These are phyloP conservation scores for Thymus mandschuricus DNA, from an alignment of 257 asterid genomes.

Conservation along the genomic window DNA sequence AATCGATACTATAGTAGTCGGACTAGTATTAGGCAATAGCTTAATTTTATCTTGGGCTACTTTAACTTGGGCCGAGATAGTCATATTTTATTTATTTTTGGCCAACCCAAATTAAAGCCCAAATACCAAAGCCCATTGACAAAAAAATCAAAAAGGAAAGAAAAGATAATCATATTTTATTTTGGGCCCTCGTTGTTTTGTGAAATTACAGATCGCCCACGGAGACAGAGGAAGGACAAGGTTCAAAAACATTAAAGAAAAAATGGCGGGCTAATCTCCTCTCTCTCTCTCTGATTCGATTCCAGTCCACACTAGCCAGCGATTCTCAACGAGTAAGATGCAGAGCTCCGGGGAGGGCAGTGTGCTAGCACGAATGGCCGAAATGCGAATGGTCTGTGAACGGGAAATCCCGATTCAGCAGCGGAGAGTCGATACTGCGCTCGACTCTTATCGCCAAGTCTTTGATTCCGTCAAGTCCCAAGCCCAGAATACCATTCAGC, in stretches of 20 bases:
- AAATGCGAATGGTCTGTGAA: slow-evolving; percentile 60
- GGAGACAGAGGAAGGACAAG: neutral
- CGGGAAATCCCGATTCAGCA: slow-evolving; percentile 69
- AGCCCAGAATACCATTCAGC: slow-evolving; percentile 62
- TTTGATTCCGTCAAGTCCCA: slow-evolving; percentile 50
- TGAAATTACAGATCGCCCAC: slow-evolving; percentile 1
- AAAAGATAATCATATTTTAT: too few relatives aligned
- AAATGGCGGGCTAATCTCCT: slow-evolving; percentile 57
- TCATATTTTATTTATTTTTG: too few relatives aligned
- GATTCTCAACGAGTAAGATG: slow-evolving; percentile 38
- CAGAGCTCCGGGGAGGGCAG: slow-evolving; percentile 42
- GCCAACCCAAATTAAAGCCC: too few relatives aligned
- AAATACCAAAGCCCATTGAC: too few relatives aligned
- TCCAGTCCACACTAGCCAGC: neutral
- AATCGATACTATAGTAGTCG: too few relatives aligned
- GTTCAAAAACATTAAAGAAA: slow-evolving; percentile 27
- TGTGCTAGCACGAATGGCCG: slow-evolving; percentile 55
- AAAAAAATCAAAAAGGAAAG: too few relatives aligned
- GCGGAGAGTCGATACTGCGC: slow-evolving; percentile 54
- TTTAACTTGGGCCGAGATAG: too few relatives aligned
- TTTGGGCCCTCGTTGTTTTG: too few relatives aligned
- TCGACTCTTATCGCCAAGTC: slow-evolving; percentile 26
- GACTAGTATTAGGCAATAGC: too few relatives aligned
- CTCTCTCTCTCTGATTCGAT: neutral
- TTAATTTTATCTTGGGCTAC: too few relatives aligned